Base-by-base conservation (phyloP, 495 filamentous ascomycete species). In the Annulohypoxylon maeteangense region DNA sequence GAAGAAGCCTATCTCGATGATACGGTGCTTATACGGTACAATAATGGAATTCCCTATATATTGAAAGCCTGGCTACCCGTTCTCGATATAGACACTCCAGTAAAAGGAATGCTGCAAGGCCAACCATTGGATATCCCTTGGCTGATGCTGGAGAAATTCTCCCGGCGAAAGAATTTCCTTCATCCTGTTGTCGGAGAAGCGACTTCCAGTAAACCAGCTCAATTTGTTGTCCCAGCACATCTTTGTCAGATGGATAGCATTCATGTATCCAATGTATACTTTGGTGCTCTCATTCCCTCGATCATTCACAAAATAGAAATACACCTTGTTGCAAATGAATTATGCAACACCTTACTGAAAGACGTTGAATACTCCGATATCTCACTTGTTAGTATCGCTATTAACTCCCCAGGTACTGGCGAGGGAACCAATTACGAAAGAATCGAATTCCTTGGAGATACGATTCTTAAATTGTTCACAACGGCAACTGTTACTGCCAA, bases 371-470 rank as follows among this genome's bases (percentile, higher is more conserved):
- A 96, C 54, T 76, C 77, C 0, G 76, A 90, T 67, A 62, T 88
- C 5, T 68, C 76, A 2, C 86, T 92, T 32, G 79, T 98, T 3
- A 71, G 89, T n/a, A 90, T 87, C 7, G 94, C 95, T 1, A 90
- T 96, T 57, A 91, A 83, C 31, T 82, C 92, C 1, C 89, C 91
- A 0, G 82, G 85, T 1, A 87, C 93, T 0, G 75, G 81, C 8
- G 88, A 89, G 45, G 70, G 71, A 2, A 87, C 82, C 0, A 86
- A 98, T 66, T 99, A 99, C 75, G 92, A 99, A 70, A 85, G 91
- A 22, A 83, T 96, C 0, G 95, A 99, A 77, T 97, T 97, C 73
- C 82, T 98, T 0, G 95, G 95, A 0, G 95, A 99, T 71, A 86
- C 87, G 0, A 84, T 97, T 7, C 84, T 99, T n/a, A 98, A 98